Conservation (phyloP, 1,284 basidiomycete genomes). For the Cutaneotrichosporon curvatum region DNA sequence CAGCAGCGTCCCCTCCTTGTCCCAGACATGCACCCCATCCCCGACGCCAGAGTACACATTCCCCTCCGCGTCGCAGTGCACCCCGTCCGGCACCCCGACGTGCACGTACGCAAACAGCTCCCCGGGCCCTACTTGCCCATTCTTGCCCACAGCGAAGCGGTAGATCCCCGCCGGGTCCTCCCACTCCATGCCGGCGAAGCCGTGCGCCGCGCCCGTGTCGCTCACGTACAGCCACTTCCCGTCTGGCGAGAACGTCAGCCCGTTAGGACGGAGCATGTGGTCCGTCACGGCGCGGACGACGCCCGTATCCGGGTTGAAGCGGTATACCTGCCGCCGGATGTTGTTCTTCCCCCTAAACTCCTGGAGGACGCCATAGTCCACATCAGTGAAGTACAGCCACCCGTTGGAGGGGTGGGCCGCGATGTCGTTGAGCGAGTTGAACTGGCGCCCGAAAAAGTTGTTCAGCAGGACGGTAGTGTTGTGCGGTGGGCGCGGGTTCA, state of each 20-base stretch:
- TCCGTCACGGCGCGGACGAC: slow-evolving; percentile 63
- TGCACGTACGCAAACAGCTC: slow-evolving; percentile 65
- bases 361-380: slow-evolving; percentile 50
- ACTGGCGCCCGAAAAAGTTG: slow-evolving; percentile 68
- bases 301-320: slow-evolving; percentile 59
- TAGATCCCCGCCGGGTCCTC: slow-evolving; percentile 65
- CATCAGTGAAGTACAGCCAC: slow-evolving; percentile 48
- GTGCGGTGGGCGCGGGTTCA: slow-evolving; percentile 59
- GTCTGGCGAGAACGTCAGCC: slow-evolving; percentile 56
- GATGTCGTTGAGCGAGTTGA: slow-evolving; percentile 72
- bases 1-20: slow-evolving; percentile 56
- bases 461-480: slow-evolving; percentile 52
- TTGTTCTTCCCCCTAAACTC: slow-evolving; percentile 59
- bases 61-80: slow-evolving; percentile 56
- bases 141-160: slow-evolving; percentile 39
- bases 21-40: slow-evolving; percentile 69
- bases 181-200: slow-evolving; percentile 55
- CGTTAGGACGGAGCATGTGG: slow-evolving; percentile 51
- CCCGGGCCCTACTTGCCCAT: slow-evolving; percentile 56
- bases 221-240: slow-evolving; percentile 59
- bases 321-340: slow-evolving; percentile 65
- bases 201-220: slow-evolving; percentile 28
- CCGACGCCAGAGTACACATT: slow-evolving; percentile 64
- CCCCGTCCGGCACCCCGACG: slow-evolving; percentile 57
- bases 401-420: slow-evolving; percentile 59